A percentile compares a stretch with the other conserved stretches of the same genome.
Evolutionary conservation across 2,329 filamentous ascomycete genomes (phyloP).

Genomic region (Arachnopeziza araneosa): DNA sequence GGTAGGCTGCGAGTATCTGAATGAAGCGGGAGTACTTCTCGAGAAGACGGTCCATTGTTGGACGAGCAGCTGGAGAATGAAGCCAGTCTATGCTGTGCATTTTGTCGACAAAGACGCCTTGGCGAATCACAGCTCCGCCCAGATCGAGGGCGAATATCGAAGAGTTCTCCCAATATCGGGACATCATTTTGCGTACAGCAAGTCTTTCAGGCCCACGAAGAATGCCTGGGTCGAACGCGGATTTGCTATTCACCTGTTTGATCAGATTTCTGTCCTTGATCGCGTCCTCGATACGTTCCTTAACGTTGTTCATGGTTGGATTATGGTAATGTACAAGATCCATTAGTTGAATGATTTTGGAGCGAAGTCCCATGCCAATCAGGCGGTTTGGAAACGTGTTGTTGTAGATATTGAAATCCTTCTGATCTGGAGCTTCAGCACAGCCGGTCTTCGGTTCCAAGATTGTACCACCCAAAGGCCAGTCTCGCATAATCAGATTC

Average conservation of each 20-base stretch:
- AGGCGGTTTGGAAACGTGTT: conserved; percentile 54
- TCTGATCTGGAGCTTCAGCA: conserved; percentile 34
- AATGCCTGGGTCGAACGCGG: conserved; percentile 19
- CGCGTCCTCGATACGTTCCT: conserved; percentile 42
- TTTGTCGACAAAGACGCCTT: conserved; percentile 63
- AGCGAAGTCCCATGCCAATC: conserved; percentile 42
- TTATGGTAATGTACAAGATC: conserved; percentile 21
- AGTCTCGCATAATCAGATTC: conserved; percentile 38
- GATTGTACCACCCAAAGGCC: conserved; percentile 64
- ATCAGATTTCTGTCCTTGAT: conserved; percentile 37
- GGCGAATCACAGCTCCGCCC: conserved; percentile 57
- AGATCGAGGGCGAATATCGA: conserved; percentile 61
- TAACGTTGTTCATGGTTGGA: conserved; percentile 46
- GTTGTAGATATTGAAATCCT: conserved; percentile 10
- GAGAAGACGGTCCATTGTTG: conserved; percentile 61
- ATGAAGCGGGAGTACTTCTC: conserved; percentile 62
- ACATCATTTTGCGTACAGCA: conserved; percentile 61
- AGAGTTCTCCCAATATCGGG: conserved; percentile 63
- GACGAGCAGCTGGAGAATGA: conserved; percentile 58
- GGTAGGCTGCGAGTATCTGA: conserved; percentile 46
- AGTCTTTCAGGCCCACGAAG: conserved; percentile 33
- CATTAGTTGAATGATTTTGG: conserved; percentile 37
- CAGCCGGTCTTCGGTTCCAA: conserved; percentile 48
- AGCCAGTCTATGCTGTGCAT: conserved; percentile 76
- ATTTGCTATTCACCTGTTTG: conserved; percentile 35